These are phyloP conservation scores for Trapa bicornis DNA, from an alignment of 345 rosid species.

Conservation along the genomic window DNA sequence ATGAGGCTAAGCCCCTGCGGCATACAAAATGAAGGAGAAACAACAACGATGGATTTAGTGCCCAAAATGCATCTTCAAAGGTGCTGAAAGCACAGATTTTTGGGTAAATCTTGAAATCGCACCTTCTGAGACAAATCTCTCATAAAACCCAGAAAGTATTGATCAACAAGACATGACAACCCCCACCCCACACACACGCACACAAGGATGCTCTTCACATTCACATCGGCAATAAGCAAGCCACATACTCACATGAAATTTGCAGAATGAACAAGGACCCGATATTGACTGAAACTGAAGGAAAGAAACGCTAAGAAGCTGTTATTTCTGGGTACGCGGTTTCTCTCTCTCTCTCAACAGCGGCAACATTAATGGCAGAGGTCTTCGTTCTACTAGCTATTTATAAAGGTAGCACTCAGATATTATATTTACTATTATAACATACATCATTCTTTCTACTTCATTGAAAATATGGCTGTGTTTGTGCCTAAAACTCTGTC, in stretches of 20 bases:
- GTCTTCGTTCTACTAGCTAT: background rate
- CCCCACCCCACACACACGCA: background rate
- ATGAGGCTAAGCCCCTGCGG: background rate
- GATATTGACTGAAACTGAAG: background rate
- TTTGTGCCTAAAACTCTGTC: no score
- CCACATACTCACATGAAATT: background rate
- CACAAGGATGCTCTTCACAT: no score
- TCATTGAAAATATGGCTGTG: no score
- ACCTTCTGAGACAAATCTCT: background rate
- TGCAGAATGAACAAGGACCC: background rate
- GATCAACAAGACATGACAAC: background rate
- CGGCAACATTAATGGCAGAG: background rate
- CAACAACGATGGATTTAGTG: background rate
- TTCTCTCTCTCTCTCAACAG: slow-evolving; percentile 1
- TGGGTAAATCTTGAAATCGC: background rate
- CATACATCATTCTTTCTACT: no score
- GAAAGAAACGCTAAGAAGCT: background rate
- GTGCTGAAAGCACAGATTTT: background rate
- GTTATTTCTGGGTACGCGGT: background rate
- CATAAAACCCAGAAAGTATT: background rate
- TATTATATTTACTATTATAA: background rate
- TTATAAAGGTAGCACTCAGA: background rate
- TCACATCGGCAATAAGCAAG: background rate
- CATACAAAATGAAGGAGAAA: background rate
- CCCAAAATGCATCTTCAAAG: background rate